These are phyloP conservation scores for Jackrogersella multiformis DNA, from an alignment of 495 filamentous ascomycete species.

Conservation along the genomic window DNA sequence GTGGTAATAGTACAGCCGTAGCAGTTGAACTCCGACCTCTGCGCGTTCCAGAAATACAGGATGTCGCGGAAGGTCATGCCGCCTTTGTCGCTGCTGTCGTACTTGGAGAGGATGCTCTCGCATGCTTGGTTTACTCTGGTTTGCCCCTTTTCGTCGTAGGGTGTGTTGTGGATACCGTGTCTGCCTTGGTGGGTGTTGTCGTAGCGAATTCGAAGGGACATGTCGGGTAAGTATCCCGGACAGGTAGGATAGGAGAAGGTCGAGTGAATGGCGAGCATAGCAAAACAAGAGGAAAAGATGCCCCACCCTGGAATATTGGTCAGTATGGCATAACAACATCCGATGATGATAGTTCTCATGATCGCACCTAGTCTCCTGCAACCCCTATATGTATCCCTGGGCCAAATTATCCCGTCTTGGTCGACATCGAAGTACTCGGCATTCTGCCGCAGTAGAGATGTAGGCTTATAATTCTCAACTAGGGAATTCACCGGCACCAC, in stretches of 20 bases:
- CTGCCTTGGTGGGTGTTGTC: neutral
- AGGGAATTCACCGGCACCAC: neutral
- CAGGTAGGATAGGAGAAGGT: constrained; percentile 13
- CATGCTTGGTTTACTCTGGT: neutral
- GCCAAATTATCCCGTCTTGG: constrained; percentile 19
- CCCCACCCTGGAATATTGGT: constrained; percentile 11
- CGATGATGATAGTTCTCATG: neutral
- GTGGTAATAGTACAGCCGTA: neutral
- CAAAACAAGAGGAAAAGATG: neutral
- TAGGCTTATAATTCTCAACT: constrained; percentile 1
- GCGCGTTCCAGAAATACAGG: constrained; percentile 1
- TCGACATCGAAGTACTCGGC: constrained; percentile 16
- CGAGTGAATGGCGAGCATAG: constrained; percentile 2
- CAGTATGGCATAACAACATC: neutral
- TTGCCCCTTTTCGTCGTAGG: neutral
- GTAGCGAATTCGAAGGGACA: constrained; percentile 6
- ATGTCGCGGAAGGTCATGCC: constrained; percentile 9
- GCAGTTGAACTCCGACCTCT: neutral
- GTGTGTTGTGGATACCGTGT: neutral
- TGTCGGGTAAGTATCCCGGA: constrained; percentile 2
- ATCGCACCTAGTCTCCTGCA: constrained; percentile 17
- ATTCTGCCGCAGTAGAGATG: neutral
- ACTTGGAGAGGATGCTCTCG: constrained; percentile 14
- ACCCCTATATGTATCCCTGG: constrained; percentile 10
- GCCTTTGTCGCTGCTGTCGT: constrained; percentile 8